Evolutionary conservation across 306 rosid genomes (phyloP), one percentile per base, ranked within the genome.

Genomic region (Hippophae rhamnoides): DNA sequence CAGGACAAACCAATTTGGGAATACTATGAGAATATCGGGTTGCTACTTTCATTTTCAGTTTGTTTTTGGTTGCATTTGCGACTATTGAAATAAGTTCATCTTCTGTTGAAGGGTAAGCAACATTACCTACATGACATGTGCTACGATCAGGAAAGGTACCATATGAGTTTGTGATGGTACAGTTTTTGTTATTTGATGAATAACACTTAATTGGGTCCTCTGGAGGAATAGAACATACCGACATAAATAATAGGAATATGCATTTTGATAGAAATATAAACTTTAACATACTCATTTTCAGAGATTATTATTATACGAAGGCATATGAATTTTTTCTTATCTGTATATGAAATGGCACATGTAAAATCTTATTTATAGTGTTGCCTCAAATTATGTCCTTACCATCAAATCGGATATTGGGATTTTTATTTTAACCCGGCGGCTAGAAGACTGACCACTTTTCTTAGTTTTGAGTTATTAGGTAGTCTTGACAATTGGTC

Each of bases 91-190:
- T 10, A 2, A 86, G 78, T 48, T 84, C 93, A 50, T 72, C 45
- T 61, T 89, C 87, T 0, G 71, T 62, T 2, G 79, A 58, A 10
- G 93, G 93, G 61, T 74, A 86, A 0, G 70, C 53, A 1, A 59
- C 89, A 9, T 66, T 26, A 6, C 74, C 40, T 0, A 65, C 87
- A 1, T 41, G 51, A 13, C 97, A 89, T 2, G 13, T n/a, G 52
- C 38, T 69, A 61, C 93, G 75, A 47, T 86, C 93, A 0, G 97
- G 89, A 74, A 89, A 89, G 31, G 50, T 27, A 9, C 89, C 95
- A 10, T 80, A 82, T 69, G 87, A 70, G 73, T 89, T 89, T 63
- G 93, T 82, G 70, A 89, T 57, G 51, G 86, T 82, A 79, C 97
- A 89, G n/a, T 49, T 70, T 63, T 73, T 66, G 74, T 80, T 80